These are phyloP conservation scores for Trametes gibbosa DNA, from an alignment of 768 basidiomycete species.

Conservation along the genomic window DNA sequence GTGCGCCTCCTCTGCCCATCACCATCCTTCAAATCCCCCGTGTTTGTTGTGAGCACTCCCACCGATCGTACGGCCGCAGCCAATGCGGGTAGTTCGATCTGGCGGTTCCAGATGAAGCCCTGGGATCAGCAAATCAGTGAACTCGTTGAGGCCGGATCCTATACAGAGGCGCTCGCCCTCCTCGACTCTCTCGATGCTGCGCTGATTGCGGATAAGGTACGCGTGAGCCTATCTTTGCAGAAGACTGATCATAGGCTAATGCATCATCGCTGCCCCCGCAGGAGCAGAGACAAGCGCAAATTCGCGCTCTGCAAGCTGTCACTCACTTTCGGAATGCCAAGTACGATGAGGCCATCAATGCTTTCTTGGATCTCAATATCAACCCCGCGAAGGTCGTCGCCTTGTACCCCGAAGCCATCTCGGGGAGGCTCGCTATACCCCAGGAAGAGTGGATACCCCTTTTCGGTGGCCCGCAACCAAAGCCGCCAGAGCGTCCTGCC, in stretches of 20 bases:
- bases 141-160: constrained; percentile 62
- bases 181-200: constrained; percentile 65
- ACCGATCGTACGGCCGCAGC: constrained; percentile 63
- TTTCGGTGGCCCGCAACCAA: constrained; percentile 68
- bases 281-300: constrained; percentile 54
- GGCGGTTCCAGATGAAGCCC: constrained; percentile 67
- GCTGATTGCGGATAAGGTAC: constrained; percentile 62
- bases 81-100: constrained; percentile 74
- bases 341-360: constrained; percentile 79
- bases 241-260: not conserved
- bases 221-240: not conserved
- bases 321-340: constrained; percentile 66
- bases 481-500: constrained; percentile 24
- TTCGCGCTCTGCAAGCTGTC: constrained; percentile 77
- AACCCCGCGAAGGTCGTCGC: constrained; percentile 94
- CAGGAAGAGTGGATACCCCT: constrained; percentile 74
- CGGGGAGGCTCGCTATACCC: constrained; percentile 73
- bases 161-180: constrained; percentile 77
- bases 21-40: constrained; percentile 48
- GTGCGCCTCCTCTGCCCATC: constrained; percentile 67
- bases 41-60: constrained; percentile 70
- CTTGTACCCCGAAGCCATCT: constrained; percentile 77
- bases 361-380: constrained; percentile 82
- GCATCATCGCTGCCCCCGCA: constrained; percentile 23
- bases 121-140: constrained; percentile 87